Percentiles rank a stretch among this genome's conserved stretches.
Evolutionary conservation across 2,329 filamentous ascomycete species (phyloP).

Genomic region (Epichloe brachyelytri): DNA sequence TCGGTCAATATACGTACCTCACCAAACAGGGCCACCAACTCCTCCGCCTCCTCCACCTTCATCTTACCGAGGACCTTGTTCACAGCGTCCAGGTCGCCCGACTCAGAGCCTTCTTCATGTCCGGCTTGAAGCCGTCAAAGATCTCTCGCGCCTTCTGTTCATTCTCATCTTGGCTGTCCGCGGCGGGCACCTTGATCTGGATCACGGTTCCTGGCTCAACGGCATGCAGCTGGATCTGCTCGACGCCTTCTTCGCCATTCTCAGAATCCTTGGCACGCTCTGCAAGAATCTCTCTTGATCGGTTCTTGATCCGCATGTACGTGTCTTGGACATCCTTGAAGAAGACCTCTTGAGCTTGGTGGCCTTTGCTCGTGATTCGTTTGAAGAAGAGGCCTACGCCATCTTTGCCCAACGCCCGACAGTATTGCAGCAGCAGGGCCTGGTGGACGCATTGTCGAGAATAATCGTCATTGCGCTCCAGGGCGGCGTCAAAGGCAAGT

Average conservation of each 20-base stretch:
- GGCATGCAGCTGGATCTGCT: conserved; percentile 95
- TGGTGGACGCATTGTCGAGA: conserved; percentile 86
- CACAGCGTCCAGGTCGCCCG: conserved; percentile 62
- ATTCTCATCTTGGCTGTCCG: conserved; percentile 51
- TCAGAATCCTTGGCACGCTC: conserved; percentile 36
- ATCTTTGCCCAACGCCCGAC: conserved; percentile 74
- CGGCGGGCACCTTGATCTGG: conserved; percentile 68
- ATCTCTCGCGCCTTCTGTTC: conserved; percentile 54
- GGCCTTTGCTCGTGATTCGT: conserved; percentile 76
- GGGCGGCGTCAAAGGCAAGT: conserved; percentile 79
- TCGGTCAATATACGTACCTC: conserved; percentile 34
- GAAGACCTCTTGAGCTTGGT: conserved; percentile 86
- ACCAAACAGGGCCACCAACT: conserved; percentile 66
- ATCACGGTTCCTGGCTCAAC: conserved; percentile 90
- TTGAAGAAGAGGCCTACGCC: conserved; percentile 93
- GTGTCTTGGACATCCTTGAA: conserved; percentile 85
- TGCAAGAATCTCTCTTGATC: conserved; percentile 57
- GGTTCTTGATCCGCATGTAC: conserved; percentile 66
- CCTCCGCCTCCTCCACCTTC: conserved; percentile 78
- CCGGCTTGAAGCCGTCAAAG: conserved; percentile 73
- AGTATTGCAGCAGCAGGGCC: conserved; percentile 86
- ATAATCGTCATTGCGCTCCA: conserved; percentile 63
- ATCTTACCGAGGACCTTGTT: conserved; percentile 61
- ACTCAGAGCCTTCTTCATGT: conserved; percentile 70
- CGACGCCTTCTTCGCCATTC: conserved; percentile 41